Evolutionary conservation across 2,329 filamentous ascomycete genomes (phyloP).

Genomic region (Hymenoscyphus albidus): DNA sequence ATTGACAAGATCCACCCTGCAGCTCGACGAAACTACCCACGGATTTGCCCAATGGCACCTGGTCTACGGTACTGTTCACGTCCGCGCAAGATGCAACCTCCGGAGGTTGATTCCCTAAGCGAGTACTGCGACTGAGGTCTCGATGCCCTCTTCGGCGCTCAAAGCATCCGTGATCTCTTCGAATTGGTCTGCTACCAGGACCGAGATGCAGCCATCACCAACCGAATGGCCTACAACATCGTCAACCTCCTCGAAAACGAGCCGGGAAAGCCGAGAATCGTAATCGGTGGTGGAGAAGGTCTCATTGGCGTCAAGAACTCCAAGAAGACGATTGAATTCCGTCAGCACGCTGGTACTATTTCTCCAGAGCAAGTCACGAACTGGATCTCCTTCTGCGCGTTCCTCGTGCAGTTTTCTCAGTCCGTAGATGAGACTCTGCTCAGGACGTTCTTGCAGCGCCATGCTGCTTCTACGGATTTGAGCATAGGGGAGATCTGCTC

Average conservation of each 20-base stretch:
- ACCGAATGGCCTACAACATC: background rate
- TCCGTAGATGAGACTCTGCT: background rate
- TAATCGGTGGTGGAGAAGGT: no score
- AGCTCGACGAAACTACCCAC: background rate
- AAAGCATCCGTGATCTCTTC: no score
- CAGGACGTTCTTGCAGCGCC: background rate
- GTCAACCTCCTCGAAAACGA: background rate
- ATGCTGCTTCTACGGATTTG: background rate
- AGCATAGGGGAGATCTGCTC: background rate
- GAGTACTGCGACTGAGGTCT: background rate
- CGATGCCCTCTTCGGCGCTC: background rate
- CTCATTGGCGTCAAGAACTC: background rate
- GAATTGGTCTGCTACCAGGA: no score
- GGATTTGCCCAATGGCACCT: background rate
- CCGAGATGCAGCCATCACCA: no score
- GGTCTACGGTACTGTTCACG: background rate
- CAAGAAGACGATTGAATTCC: slow-evolving; percentile 20
- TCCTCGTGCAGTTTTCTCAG: slow-evolving; percentile 7
- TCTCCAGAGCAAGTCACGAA: slow-evolving; percentile 8
- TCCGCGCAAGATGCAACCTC: background rate
- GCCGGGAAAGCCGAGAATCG: background rate
- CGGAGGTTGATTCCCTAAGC: background rate
- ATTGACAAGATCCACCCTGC: slow-evolving; percentile 5
- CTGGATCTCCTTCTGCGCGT: slow-evolving; percentile 15
- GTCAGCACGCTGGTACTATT: slow-evolving; percentile 20